These are phyloP conservation scores for Yamadazyma laniorum DNA, from an alignment of 805 yeast genomes.

Conservation along the genomic window DNA sequence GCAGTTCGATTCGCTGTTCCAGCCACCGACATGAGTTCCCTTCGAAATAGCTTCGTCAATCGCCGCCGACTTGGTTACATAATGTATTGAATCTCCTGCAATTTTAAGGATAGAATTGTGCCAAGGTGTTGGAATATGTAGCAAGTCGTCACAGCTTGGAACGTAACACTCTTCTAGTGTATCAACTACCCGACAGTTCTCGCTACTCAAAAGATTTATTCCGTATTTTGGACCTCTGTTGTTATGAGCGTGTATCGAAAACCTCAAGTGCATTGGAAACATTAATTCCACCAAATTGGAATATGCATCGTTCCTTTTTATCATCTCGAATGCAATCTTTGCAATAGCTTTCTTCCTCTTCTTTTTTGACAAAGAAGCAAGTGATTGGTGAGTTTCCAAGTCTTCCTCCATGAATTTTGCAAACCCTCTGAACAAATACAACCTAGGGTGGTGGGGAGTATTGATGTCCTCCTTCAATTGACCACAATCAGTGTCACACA, in stretches of 20 bases:
- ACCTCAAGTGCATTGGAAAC: constrained; percentile 58
- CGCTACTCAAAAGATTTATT: constrained; percentile 44
- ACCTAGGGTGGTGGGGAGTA: constrained; percentile 47
- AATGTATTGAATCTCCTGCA: constrained; percentile 29
- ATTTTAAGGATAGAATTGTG: constrained; percentile 53
- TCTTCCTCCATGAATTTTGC: constrained; percentile 61
- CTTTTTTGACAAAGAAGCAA: constrained; percentile 42
- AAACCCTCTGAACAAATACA: constrained; percentile 55
- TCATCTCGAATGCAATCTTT: constrained; percentile 62
- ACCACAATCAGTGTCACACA: constrained; percentile 41
- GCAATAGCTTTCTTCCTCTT: constrained; percentile 50
- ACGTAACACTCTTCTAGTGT: constrained; percentile 39
- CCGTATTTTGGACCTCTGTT: constrained; percentile 63
- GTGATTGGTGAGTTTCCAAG: constrained; percentile 41
- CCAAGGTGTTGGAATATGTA: constrained; percentile 70
- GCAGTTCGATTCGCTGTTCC: constrained; percentile 20
- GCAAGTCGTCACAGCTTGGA: constrained; percentile 49
- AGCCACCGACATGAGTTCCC: constrained; percentile 20
- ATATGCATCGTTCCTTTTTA: constrained; percentile 61
- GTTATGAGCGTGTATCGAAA: constrained; percentile 61
- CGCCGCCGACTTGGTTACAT: constrained; percentile 23
- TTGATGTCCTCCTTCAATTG: constrained; percentile 32
- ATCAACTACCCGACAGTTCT: constrained; percentile 46
- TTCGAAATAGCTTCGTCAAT: constrained; percentile 18
- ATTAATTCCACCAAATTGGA: constrained; percentile 59